Evolutionary conservation across 768 basidiomycete genomes (phyloP), one percentile per base, ranked within the genome.

Genomic region (Pleurotus cornucopiae): DNA sequence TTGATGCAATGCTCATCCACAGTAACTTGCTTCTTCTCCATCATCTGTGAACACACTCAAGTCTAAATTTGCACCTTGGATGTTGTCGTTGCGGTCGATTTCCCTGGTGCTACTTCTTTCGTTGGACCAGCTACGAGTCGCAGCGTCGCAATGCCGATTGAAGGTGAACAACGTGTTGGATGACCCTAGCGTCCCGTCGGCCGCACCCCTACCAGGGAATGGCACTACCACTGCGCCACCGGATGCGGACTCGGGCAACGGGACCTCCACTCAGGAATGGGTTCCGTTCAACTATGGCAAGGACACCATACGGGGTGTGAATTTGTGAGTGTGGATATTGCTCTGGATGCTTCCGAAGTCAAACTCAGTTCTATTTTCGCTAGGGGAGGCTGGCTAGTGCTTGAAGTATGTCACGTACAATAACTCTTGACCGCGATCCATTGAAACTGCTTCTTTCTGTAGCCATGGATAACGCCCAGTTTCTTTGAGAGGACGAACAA

Each of bases 391-490:
- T 85, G 84, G 84, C 77, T 85, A 57, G 81, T 85, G 13, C 68
- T 85, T 2, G 84, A 85, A 72, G 81, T 79, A 46, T 44, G 69
- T 46, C 20, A 25, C 23, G 6, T 6, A 48, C 30, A 34, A 18
- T 25, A 9, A 20, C 47, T 46, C 26, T 34, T 38, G 41, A 12
- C 6, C 40, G 51, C 44, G 43, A 26, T 34, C 14, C 34, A 40
- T 40, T 54, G 13, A 54, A 16, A 39, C 25, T 13, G 14, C 7
- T 25, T 37, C 11, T 4, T n/a, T 21, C 20, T 11, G 4, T 57
- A 88, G 84, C 86, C 87, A 30, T 89, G 88, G 88, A 89, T 90
- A 55, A 89, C 86, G 1, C 88, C 88, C 1, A 86, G 84, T 62
- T 73, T 89, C 9, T 90, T 89, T 58, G 75, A 84, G 58, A 78